Base-by-base conservation (phyloP, 2,329 filamentous ascomycete species). In the Penicillium digitatum region DNA sequence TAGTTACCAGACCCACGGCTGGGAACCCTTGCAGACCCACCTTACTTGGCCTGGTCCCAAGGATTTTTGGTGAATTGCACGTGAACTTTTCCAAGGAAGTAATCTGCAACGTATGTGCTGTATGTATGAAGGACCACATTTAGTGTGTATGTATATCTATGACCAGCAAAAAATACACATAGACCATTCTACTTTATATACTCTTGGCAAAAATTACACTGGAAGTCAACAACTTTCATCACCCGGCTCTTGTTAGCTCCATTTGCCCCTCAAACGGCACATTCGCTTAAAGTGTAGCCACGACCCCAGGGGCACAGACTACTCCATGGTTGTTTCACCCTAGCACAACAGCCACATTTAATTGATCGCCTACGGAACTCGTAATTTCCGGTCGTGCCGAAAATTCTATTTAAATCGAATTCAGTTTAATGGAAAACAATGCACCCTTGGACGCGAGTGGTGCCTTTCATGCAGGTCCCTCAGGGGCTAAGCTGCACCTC, bases 341-440 rank as follows among this genome's bases (percentile, higher is more conserved):
- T 55, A 50, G 26, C 29, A 44, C 31, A 52, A 48, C 49, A 40
- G 38, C 42, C 52, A 44, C 48, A 52, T 55, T 54, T 57, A 47
- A 60, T 58, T 63, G 54, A 55, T 53, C 48, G 40, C 45, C 55
- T 16, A 31, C 10, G 16, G 12, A 40, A 39, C 35, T 26, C 43
- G 58, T 55, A 62, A 64, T 64, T 57, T 64, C 62, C 62, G 62
- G 52, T 18, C 7, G 32, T 56, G 46, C 63, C 61, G 59, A 52
- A 20, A 35, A 57, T 56, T 52, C 40, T 38, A n/a, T 51, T 44
- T 54, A 29, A 51, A 38, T 54, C 46, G 32, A 54, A 45, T 14
- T 31, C 8, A 26, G 16, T 34, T 49, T 49, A 26, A 42, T 16
- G 26, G 14, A 7, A 44, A 26, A 38, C 51, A 42, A 34, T 59